Percentiles rank a stretch among this genome's conserved stretches.
Conservation (phyloP, 495 filamentous ascomycete species). For the Penicilliopsis zonata region DNA sequence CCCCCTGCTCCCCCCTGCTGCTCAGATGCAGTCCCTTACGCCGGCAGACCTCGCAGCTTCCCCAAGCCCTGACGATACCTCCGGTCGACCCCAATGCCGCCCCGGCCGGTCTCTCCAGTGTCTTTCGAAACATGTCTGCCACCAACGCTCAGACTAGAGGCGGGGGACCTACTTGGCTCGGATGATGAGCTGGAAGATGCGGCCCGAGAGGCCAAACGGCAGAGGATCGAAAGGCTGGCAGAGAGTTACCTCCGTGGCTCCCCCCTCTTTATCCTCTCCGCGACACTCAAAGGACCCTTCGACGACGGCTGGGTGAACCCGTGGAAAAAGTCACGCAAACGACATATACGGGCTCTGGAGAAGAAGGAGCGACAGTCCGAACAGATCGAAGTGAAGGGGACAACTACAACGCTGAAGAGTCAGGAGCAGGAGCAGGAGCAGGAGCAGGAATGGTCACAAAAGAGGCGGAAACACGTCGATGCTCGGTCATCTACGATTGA, state of each 20-base stretch:
- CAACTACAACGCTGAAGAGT: no score
- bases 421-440: no score
- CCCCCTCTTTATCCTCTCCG: constrained; percentile 47
- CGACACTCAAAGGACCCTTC: constrained; percentile 51
- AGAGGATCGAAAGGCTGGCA: constrained; percentile 46
- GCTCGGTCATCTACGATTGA: no score
- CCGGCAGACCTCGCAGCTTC: constrained; percentile 9
- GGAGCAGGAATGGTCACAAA: no score
- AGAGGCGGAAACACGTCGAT: no score
- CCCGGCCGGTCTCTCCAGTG: constrained; percentile 26
- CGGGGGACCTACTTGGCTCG: constrained; percentile 38
- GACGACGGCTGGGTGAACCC: constrained; percentile 53
- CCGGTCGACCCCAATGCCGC: constrained; percentile 21
- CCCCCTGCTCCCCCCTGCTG: constrained; percentile 1
- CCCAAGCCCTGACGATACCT: constrained; percentile 4
- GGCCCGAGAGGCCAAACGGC: constrained; percentile 35
- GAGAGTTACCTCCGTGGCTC: constrained; percentile 46
- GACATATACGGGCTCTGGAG: no score
- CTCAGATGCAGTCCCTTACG: constrained; percentile 11
- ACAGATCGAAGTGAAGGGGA: no score
- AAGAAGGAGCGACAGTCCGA: no score
- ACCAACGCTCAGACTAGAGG: constrained; percentile 18
- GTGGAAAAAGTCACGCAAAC: constrained; percentile 34
- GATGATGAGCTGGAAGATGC: constrained; percentile 44
- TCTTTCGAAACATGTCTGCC: constrained; percentile 36